phyloP scores from a whole-genome alignment of 2,329 filamentous ascomycete genomes.

The Paracorniculantispora psalliotae region DNA sequence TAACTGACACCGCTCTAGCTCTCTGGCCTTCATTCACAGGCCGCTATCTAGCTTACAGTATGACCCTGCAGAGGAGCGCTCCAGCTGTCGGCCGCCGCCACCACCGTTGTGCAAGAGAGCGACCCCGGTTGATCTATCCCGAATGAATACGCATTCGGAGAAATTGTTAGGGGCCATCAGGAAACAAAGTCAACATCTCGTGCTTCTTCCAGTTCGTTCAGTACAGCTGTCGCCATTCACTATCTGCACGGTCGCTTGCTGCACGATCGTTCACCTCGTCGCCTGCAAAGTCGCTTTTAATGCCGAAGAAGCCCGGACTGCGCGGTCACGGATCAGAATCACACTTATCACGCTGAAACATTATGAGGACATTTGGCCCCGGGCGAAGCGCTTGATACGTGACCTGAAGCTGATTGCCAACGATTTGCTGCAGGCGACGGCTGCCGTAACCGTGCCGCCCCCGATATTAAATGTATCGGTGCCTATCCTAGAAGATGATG shows the following conservation, averaged over 20 bases:
- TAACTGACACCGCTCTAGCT: neutral
- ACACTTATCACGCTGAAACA: slow-evolving; percentile 6
- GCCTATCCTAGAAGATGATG: too few species aligned
- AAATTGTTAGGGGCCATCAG: slow-evolving; percentile 6
- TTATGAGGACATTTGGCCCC: slow-evolving; percentile 10
- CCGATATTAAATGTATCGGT: neutral
- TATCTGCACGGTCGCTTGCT: slow-evolving; percentile 6
- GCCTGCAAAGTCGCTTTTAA: slow-evolving; percentile 2
- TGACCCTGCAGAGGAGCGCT: neutral
- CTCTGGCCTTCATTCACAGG: slow-evolving; percentile 4
- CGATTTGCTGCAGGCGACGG: neutral
- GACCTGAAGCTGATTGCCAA: slow-evolving; percentile 5
- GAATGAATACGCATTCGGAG: neutral
- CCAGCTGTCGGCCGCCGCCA: neutral
- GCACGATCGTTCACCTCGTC: slow-evolving; percentile 2
- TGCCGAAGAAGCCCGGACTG: neutral
- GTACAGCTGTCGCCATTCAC: slow-evolving; percentile 1
- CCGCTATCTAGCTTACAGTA: slow-evolving; percentile 6
- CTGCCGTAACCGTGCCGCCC: neutral
- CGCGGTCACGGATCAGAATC: neutral
- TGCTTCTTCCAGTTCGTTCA: slow-evolving; percentile 1
- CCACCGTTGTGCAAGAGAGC: neutral
- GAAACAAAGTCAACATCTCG: slow-evolving; percentile 1
- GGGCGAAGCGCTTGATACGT: neutral
- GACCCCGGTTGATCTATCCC: neutral